A percentile compares a stretch with the other conserved stretches of the same genome.
These are phyloP conservation scores for Guillardia theta DNA, from an alignment of 78 protist genomes.

Conservation along the genomic window DNA sequence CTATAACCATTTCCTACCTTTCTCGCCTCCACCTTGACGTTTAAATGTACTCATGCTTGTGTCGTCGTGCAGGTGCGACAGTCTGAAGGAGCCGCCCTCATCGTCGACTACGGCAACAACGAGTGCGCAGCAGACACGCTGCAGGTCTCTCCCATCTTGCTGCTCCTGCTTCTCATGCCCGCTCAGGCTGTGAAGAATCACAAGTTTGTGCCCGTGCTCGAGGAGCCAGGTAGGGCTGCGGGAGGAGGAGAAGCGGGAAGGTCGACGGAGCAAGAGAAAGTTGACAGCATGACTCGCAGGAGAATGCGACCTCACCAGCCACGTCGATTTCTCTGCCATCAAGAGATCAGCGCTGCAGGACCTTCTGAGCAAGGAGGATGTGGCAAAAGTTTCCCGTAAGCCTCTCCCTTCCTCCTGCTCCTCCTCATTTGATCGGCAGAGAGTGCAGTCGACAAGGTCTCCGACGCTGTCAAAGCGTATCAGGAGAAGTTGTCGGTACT, in stretches of 20 bases:
- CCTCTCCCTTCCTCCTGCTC: too few species aligned
- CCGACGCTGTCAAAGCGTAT: too few species aligned
- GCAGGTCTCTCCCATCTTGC: not conserved
- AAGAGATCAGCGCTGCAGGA: too few species aligned
- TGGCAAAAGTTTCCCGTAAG: too few species aligned
- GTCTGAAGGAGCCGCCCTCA: not conserved
- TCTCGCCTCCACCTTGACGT: too few species aligned
- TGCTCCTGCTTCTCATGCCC: not conserved
- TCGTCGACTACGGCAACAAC: constrained; percentile 27
- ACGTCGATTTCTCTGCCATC: constrained; percentile 5
- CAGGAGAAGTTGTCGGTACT: too few species aligned
- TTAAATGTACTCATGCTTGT: too few species aligned
- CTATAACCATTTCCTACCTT: too few species aligned
- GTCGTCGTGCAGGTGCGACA: not conserved
- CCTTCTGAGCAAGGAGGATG: too few species aligned
- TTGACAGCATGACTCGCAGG: not conserved
- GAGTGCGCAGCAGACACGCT: not conserved
- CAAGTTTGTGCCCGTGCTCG: not conserved
- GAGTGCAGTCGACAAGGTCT: too few species aligned
- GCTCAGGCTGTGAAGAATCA: not conserved
- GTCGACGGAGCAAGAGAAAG: not conserved
- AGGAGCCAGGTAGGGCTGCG: not conserved
- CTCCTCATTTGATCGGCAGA: too few species aligned
- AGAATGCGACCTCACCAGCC: not conserved
- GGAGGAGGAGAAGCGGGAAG: not conserved